Conservation (phyloP, 495 filamentous ascomycete genomes). For the Xylaria longipes region DNA sequence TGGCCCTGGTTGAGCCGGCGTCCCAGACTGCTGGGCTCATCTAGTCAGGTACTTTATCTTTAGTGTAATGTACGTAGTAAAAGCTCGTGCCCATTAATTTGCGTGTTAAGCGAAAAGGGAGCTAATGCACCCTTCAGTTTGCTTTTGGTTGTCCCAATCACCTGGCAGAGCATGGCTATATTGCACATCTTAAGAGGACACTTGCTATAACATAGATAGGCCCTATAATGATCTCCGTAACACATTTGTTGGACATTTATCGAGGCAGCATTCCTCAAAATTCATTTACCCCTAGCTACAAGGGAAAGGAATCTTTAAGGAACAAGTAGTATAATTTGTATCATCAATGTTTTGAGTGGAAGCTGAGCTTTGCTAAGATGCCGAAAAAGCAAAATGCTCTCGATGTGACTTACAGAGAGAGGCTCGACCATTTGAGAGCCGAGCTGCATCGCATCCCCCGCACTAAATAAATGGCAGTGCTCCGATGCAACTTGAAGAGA, state of each 20-base stretch:
- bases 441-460: constrained; percentile 16
- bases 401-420: constrained; percentile 4
- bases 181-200: constrained; percentile 51
- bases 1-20: constrained; percentile 14
- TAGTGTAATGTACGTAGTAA: background rate
- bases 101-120: constrained; percentile 41
- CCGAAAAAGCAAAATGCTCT: constrained; percentile 17
- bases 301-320: background rate
- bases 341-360: constrained; percentile 9
- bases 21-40: constrained; percentile 25
- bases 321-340: background rate
- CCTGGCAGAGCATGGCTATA: constrained; percentile 41
- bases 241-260: background rate
- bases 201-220: background rate
- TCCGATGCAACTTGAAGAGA: constrained; percentile 3
- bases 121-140: constrained; percentile 34
- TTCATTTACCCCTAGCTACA: background rate
- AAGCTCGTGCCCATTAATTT: background rate
- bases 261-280: constrained; percentile 1
- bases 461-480: constrained; percentile 6
- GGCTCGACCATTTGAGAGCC: background rate
- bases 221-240: constrained; percentile 13
- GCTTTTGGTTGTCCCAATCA: constrained; percentile 35
- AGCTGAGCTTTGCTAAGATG: constrained; percentile 3
- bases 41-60: constrained; percentile 9